These are phyloP conservation scores for Postia placenta DNA, from an alignment of 768 basidiomycete genomes.

Conservation along the genomic window DNA sequence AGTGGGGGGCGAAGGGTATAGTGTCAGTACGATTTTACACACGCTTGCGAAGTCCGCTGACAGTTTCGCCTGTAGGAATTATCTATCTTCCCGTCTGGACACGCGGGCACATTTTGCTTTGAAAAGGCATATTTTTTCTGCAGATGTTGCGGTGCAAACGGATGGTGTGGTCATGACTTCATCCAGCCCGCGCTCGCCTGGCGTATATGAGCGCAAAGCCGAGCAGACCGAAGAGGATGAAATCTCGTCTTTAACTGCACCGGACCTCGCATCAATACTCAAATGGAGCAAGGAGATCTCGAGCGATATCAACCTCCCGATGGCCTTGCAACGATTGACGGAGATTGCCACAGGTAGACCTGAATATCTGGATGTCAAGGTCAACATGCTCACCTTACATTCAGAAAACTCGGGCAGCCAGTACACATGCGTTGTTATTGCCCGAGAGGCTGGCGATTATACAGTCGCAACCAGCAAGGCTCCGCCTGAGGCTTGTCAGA, in stretches of 20 bases:
- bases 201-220: conserved; percentile 26
- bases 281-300: conserved; percentile 75
- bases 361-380: neutral
- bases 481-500: conserved; percentile 54
- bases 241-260: conserved; percentile 45
- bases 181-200: conserved; percentile 20
- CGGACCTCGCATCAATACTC: conserved; percentile 61
- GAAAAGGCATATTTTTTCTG: conserved; percentile 50
- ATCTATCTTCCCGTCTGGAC: conserved; percentile 43
- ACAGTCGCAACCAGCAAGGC: conserved; percentile 62
- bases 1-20: conserved; percentile 71
- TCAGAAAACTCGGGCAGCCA: conserved; percentile 63
- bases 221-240: conserved; percentile 47
- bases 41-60: no score
- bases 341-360: conserved; percentile 60
- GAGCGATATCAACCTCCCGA: conserved; percentile 61
- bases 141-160: conserved; percentile 63
- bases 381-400: neutral
- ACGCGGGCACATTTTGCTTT: conserved; percentile 38
- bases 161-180: conserved; percentile 29
- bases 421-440: conserved; percentile 62
- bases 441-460: conserved; percentile 65
- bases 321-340: conserved; percentile 61
- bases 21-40: no score
- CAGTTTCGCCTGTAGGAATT: conserved; percentile 29